Percentiles rank a stretch among this genome's conserved stretches.
phyloP scores from a whole-genome alignment of 2,329 filamentous ascomycete species.

The Fusarium sp. region DNA sequence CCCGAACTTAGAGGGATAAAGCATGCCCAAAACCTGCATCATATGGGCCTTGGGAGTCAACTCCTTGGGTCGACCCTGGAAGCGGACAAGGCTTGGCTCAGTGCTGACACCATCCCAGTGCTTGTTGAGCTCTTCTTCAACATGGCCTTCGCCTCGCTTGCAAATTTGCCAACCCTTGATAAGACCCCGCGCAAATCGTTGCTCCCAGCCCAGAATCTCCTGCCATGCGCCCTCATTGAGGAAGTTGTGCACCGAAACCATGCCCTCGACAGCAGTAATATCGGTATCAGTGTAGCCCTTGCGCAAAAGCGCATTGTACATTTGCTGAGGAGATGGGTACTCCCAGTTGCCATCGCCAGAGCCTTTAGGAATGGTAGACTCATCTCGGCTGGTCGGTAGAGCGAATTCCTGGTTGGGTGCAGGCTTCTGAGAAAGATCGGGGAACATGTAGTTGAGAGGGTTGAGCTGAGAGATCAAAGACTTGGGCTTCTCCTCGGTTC shows the following conservation, averaged over 20 bases:
- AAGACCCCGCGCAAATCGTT: constrained; percentile 81
- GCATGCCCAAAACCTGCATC: constrained; percentile 79
- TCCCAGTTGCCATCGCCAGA: constrained; percentile 88
- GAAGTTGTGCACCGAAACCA: constrained; percentile 99
- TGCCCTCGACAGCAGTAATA: constrained; percentile 90
- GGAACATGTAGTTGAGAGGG: constrained; percentile 95
- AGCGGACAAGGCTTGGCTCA: constrained; percentile 82
- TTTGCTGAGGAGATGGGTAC: constrained; percentile 97
- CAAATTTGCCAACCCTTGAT: constrained; percentile 78
- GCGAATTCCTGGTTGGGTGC: constrained; percentile 77
- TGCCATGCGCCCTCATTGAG: constrained; percentile 97
- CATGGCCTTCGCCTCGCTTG: constrained; percentile 76
- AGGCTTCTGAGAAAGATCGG: constrained; percentile 82
- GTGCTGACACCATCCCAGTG: constrained; percentile 65
- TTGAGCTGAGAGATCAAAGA: constrained; percentile 69
- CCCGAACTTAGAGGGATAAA: constrained; percentile 85
- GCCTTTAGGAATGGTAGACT: constrained; percentile 91
- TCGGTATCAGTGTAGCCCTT: constrained; percentile 98
- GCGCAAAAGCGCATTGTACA: constrained; percentile 97
- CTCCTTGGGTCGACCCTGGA: constrained; percentile 89
- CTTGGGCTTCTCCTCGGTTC: constrained; percentile 52
- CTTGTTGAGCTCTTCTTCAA: constrained; percentile 57
- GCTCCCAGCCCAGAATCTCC: constrained; percentile 95
- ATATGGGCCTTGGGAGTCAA: constrained; percentile 92
- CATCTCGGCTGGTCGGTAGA: constrained; percentile 84